Base-by-base conservation (phyloP, 306 rosid genomes). In the Leucaena leucocephala region DNA sequence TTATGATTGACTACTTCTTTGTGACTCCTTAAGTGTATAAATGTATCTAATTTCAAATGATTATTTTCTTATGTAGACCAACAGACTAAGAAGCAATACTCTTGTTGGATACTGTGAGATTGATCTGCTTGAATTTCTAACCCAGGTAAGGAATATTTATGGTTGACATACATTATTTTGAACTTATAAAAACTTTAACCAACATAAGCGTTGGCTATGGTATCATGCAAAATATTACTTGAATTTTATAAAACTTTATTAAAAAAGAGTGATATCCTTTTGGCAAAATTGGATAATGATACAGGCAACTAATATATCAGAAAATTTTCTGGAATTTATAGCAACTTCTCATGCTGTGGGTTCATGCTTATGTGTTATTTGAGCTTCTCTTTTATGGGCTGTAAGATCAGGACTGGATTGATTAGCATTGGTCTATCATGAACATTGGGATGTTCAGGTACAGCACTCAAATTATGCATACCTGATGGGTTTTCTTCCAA, bases 101-200 rank as follows among this genome's bases (percentile, higher is more conserved):
- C 89, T 95, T 76, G 85, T 92, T 50, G 98, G 98, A 84, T 95
- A 87, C 82, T 86, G 97, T 80, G 98, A 95, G 84, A 77, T 95
- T 76, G 92, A 92, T 90, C 95, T 95, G 36, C 89, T 95, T 80
- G 98, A 95, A 68, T 91, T 87, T 86, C 87, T 95, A 75, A 46
- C 90, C 64, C 81, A 80, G 91, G 98, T 88, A 76, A 89, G 92
- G 66, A 68, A 74, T 84, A 54, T 48, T 78, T 76, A 3, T 73
- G 57, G 10, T 71, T 75, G 48, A 71, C 69, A 34, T 14, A 40
- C 33, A 8, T 52, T 7, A 38, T 69, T 21, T 39, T 75, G 44
- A 75, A 36, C 34, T 14, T 54, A 27, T n/a, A 62, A 36, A 38
- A 21, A 61, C 40, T 35, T 72, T 49, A 39, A 17, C 12, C 13